Evolutionary conservation across 1,284 basidiomycete genomes (phyloP), one percentile per base, ranked within the genome.

Genomic region (Pascua sp.): DNA sequence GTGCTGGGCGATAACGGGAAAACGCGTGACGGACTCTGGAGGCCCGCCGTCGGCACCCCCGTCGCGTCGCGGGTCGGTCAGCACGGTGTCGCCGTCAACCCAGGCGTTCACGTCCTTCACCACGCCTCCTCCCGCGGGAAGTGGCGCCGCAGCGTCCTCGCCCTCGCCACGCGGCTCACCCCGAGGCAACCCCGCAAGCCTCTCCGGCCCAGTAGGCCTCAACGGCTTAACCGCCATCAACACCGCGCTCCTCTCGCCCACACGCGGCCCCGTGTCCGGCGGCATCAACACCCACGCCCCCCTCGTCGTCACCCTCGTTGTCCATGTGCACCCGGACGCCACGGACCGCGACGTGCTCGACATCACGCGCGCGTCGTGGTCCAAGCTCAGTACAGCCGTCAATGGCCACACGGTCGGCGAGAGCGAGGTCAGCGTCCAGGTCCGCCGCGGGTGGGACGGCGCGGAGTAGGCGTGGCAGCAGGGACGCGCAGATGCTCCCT

Each of bases 301-400:
- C 0, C 60, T 94, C 44, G 85, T 95, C n/a, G 85, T 90, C 18
- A 91, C 90, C 17, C 77, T 95, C 38, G 85, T 88, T 65, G 77
- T 91, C 43, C 89, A 90, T 67, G 88, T 94, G 15, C 79, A 81
- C 49, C 74, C 81, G 41, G 86, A 88, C 56, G 68, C 89, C 41
- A 80, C 80, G 9, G 90, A 94, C 72, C 81, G 81, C 41, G 89
- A 91, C 50, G 81, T 91, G 43, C 67, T 94, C 49, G 81, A 80
- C 15, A 58, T 78, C 1, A 78, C 76, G 11, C 67, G 68, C 49
- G 47, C 68, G 40, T 64, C 65, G 8, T 79, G 73, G 69, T 61
- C 59, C 3, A 65, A 65, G 43, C 57, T 74, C 40, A 62, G 57
- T 32, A 44, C 37, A 16, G 68, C 67, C 18, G 57, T 68, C 13